Percentiles rank a stretch among this genome's conserved stretches.
Conservation (phyloP, 768 basidiomycete genomes). For the Tulasnella sp. region DNA sequence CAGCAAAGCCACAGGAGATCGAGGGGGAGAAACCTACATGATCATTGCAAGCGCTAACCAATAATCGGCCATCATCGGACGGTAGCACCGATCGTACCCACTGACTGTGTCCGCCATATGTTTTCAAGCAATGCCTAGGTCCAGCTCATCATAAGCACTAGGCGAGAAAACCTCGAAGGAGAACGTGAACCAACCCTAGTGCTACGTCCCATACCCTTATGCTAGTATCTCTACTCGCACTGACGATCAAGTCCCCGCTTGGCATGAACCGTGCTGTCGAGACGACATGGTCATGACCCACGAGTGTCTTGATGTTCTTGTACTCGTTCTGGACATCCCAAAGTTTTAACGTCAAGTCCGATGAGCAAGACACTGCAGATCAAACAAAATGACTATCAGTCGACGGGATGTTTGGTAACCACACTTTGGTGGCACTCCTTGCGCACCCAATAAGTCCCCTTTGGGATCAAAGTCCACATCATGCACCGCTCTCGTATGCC, state of each 20-base stretch:
- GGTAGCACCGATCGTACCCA: conserved; percentile 67
- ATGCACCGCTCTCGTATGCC: conserved; percentile 83
- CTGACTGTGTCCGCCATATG: conserved; percentile 71
- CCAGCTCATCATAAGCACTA: background rate
- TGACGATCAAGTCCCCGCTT: conserved; percentile 76
- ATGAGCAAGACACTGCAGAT: conserved; percentile 62
- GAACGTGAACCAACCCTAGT: conserved; percentile 57
- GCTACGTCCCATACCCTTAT: conserved; percentile 84
- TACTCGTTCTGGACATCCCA: conserved; percentile 90
- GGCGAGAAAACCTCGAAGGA: background rate
- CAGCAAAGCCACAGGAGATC: conserved; percentile 18
- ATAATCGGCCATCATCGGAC: conserved; percentile 59
- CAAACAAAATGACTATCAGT: background rate
- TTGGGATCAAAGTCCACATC: conserved; percentile 87
- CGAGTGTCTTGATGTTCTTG: conserved; percentile 81
- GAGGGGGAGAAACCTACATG: conserved; percentile 52
- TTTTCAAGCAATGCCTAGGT: conserved; percentile 65
- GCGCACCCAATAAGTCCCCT: conserved; percentile 66
- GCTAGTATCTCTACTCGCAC: conserved; percentile 81
- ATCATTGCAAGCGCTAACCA: conserved; percentile 82
- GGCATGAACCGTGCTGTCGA: conserved; percentile 83
- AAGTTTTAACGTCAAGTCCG: conserved; percentile 85
- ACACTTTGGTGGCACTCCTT: background rate
- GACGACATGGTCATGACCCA: conserved; percentile 88
- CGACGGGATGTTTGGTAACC: background rate